Percentiles rank a stretch among this genome's conserved stretches.
These are phyloP conservation scores for Pyrenophora tritici-repentis DNA, from an alignment of 2,329 filamentous ascomycete genomes.

Conservation along the genomic window DNA sequence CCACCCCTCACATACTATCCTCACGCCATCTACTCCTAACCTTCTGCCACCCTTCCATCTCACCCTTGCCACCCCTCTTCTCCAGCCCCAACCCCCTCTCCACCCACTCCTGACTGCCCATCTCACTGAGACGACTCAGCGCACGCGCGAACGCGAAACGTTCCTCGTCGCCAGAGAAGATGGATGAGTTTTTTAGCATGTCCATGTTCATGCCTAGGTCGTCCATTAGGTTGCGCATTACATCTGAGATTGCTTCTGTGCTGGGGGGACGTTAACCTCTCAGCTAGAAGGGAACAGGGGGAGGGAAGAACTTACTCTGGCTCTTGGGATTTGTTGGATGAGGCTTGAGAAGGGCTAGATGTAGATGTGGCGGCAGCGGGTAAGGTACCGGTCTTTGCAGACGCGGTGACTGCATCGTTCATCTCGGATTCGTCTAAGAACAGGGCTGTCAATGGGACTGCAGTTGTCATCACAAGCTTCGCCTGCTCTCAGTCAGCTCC, in stretches of 20 bases:
- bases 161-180: slow-evolving; percentile 95
- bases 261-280: slow-evolving; percentile 47
- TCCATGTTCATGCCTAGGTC: slow-evolving; percentile 84
- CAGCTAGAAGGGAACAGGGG: neutral
- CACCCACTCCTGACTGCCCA: slow-evolving; percentile 95
- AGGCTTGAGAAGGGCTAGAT: slow-evolving; percentile 7
- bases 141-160: slow-evolving; percentile 94
- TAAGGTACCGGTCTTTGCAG: slow-evolving; percentile 46
- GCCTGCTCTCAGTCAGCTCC: slow-evolving; percentile 58
- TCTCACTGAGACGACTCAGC: slow-evolving; percentile 81
- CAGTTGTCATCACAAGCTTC: slow-evolving; percentile 93
- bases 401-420: slow-evolving; percentile 51
- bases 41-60: slow-evolving; percentile 69
- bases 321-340: too few species aligned
- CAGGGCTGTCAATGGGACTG: slow-evolving; percentile 80
- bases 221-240: slow-evolving; percentile 82
- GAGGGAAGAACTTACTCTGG: neutral
- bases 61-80: slow-evolving; percentile 65
- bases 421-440: slow-evolving; percentile 71
- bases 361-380: slow-evolving; percentile 38
- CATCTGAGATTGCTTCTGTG: slow-evolving; percentile 62
- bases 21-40: slow-evolving; percentile 69
- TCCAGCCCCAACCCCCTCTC: slow-evolving; percentile 74
- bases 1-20: slow-evolving; percentile 35
- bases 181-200: slow-evolving; percentile 79